Percentiles rank a stretch among this genome's conserved stretches.
Evolutionary conservation across 208 protist genomes (phyloP).

Genomic region (Crithidia mellificae): DNA sequence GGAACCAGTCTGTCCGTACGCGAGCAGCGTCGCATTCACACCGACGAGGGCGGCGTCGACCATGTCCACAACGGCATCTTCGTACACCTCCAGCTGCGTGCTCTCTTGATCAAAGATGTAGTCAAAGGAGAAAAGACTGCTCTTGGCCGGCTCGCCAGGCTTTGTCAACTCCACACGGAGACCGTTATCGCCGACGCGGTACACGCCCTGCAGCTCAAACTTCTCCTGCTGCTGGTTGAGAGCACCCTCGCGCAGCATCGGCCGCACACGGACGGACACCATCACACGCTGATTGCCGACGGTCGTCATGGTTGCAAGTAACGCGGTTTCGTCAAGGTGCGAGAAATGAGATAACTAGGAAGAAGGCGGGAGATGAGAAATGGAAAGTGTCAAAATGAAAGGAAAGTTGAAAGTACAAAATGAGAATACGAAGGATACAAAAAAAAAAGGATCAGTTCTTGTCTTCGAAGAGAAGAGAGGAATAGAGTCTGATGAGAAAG

Average conservation of each 20-base stretch:
- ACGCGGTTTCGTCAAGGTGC: neutral
- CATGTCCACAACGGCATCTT: slow-evolving; percentile 79
- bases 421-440: neutral
- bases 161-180: slow-evolving; percentile 64
- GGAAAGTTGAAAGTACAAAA: too few species aligned
- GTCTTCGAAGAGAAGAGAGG: neutral
- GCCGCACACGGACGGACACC: slow-evolving; percentile 86
- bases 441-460: neutral
- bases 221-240: slow-evolving; percentile 66
- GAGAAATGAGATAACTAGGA: neutral
- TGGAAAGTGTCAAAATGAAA: too few species aligned
- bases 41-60: slow-evolving; percentile 84
- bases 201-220: slow-evolving; percentile 65
- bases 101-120: slow-evolving; percentile 88
- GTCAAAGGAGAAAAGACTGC: slow-evolving; percentile 80
- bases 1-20: slow-evolving; percentile 92
- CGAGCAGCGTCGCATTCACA: slow-evolving; percentile 77
- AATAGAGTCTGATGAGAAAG: neutral
- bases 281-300: slow-evolving; percentile 67
- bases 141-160: slow-evolving; percentile 48
- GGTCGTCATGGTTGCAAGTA: slow-evolving; percentile 29
- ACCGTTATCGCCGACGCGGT: slow-evolving; percentile 58
- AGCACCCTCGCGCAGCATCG: slow-evolving; percentile 61
- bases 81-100: slow-evolving; percentile 90
- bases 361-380: too few species aligned